A percentile compares a stretch with the other conserved stretches of the same genome.
Evolutionary conservation across 2,329 filamentous ascomycete species (phyloP).

Genomic region (Dactylonectria estremocensis): DNA sequence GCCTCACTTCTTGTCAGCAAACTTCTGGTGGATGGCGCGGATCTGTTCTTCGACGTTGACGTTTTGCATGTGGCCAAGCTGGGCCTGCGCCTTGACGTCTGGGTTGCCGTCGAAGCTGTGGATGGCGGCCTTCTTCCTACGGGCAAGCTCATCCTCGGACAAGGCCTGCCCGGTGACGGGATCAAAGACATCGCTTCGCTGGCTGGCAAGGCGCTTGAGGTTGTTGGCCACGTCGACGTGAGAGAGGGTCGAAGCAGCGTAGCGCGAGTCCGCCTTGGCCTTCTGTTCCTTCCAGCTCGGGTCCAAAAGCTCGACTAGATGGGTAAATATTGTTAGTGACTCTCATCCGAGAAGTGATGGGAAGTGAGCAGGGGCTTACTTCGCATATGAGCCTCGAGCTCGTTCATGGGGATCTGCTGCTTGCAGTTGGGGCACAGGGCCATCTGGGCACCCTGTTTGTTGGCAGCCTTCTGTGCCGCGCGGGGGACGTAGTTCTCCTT

Average conservation of each 20-base stretch:
- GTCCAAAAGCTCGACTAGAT: slow-evolving; percentile 89
- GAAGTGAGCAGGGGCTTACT: slow-evolving; percentile 66
- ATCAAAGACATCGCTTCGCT: slow-evolving; percentile 91
- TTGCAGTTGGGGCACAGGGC: slow-evolving; percentile 94
- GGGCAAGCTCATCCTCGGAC: slow-evolving; percentile 80
- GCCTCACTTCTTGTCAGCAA: slow-evolving; percentile 58
- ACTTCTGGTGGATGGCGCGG: slow-evolving; percentile 72
- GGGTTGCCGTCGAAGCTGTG: slow-evolving; percentile 77
- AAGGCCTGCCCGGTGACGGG: slow-evolving; percentile 76
- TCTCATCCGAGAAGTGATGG: neutral
- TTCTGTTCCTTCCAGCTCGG: slow-evolving; percentile 97
- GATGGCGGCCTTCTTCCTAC: slow-evolving; percentile 81
- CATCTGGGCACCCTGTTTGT: slow-evolving; percentile 75
- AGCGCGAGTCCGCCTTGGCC: slow-evolving; percentile 87
- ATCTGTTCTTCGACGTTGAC: slow-evolving; percentile 92
- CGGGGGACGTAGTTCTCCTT: slow-evolving; percentile 93
- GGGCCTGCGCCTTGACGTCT: slow-evolving; percentile 69
- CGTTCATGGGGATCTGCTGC: slow-evolving; percentile 87
- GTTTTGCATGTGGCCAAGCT: slow-evolving; percentile 73
- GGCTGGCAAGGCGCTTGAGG: slow-evolving; percentile 92
- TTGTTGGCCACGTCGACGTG: slow-evolving; percentile 93
- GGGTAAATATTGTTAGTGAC: slow-evolving; percentile 54
- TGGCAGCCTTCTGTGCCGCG: slow-evolving; percentile 80
- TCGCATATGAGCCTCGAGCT: slow-evolving; percentile 93
- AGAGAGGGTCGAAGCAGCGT: slow-evolving; percentile 87